These are phyloP conservation scores for Ramichloridium luteum DNA, from an alignment of 2,329 filamentous ascomycete genomes.

Conservation along the genomic window DNA sequence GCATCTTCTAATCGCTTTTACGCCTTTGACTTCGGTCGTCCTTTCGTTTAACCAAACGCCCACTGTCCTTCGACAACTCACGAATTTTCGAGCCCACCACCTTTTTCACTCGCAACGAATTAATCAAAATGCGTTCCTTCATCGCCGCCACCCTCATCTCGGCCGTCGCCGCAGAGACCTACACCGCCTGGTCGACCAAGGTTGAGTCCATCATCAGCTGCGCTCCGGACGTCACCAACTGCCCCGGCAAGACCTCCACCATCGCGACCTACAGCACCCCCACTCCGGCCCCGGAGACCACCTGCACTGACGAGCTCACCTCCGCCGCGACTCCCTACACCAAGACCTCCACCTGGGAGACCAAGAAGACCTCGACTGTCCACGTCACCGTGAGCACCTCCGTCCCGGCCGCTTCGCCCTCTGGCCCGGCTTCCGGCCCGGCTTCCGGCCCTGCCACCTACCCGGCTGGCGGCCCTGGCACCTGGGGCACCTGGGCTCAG, in stretches of 20 bases:
- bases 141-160: slow-evolving; percentile 1
- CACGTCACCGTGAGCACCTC: too few relatives aligned
- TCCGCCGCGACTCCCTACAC: slow-evolving; percentile 15
- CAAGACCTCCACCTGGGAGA: slow-evolving; percentile 31
- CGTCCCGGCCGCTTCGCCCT: too few relatives aligned
- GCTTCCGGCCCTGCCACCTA: slow-evolving; percentile 29
- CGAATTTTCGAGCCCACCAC: neutral
- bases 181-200: slow-evolving; percentile 8
- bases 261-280: slow-evolving; percentile 12
- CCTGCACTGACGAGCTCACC: slow-evolving; percentile 1
- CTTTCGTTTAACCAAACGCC: neutral
- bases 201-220: slow-evolving; percentile 30
- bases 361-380: slow-evolving; percentile 16
- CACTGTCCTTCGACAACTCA: neutral
- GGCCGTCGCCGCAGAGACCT: neutral
- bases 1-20: too few relatives aligned
- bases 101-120: neutral
- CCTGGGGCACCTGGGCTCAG: neutral
- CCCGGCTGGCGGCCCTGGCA: slow-evolving; percentile 21
- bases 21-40: slow-evolving; percentile 1
- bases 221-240: slow-evolving; percentile 27
- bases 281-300: slow-evolving; percentile 9
- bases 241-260: slow-evolving; percentile 19
- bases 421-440: too few relatives aligned
- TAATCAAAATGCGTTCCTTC: slow-evolving; percentile 1